Base-by-base conservation (phyloP, 1,284 basidiomycete species). In the Puccinia hordei region DNA sequence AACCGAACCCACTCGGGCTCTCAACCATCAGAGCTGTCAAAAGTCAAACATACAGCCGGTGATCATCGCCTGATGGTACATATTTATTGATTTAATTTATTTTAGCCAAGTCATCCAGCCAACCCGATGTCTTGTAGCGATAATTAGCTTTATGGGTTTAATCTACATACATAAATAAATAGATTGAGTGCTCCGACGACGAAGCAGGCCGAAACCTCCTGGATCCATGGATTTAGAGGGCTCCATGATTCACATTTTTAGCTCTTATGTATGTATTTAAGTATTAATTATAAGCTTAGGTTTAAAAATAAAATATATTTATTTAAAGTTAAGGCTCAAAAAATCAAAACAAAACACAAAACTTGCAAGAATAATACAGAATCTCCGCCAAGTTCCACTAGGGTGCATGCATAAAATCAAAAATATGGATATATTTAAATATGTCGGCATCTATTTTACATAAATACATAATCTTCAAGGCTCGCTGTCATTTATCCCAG, bases 21-120 rank as follows among this genome's bases (percentile, higher is more conserved):
- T 73, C 10, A 59, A 73, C 22, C 35, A 27, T 15, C 38, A 38
- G n/a, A 59, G 44, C 63, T 71, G 68, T 71, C 68, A 51, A 71
- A 71, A n/a, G 49, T 72, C 71, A 30, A 55, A 44, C 57, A 71
- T 71, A 55, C 68, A 73, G 71, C 13, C 69, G 71, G 53, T 38
- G 71, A 73, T 73, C 71, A 59, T 73, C 71, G 53, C 33, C 71
- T 73, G 71, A 73, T 73, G 71, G 71, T 35, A 38, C 51, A n/a
- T n/a, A n/a, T n/a, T n/a, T n/a, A n/a, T n/a, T n/a, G n/a, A n/a
- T n/a, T n/a, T n/a, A n/a, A n/a, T n/a, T n/a, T n/a, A n/a, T n/a
- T n/a, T 73, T 38, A 41, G 63, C 38, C 63, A 66, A 66, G 38
- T 66, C 63, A 44, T 66, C 63, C 24, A 66, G 66, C 41, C 46